Evolutionary conservation across 345 rosid genomes (phyloP), one percentile per base, ranked within the genome.

Genomic region (Acer negundo): DNA sequence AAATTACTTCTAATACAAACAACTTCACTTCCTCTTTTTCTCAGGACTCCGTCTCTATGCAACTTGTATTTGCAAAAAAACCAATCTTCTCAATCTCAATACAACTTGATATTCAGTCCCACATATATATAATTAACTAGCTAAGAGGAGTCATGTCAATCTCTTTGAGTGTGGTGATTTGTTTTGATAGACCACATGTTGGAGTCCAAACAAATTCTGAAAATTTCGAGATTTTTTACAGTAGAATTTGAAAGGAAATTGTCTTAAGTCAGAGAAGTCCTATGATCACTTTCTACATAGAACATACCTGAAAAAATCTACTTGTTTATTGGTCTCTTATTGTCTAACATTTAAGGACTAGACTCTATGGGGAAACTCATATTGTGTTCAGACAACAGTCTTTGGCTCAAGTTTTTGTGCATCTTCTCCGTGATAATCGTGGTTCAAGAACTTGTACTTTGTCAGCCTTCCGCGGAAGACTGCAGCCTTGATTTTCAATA

Each of bases 401-500:
- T 46, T n/a, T 7, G 68, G 67, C 64, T 20, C 62, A 63, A 35
- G 58, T 51, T 53, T 58, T 5, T 80, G 49, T 76, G 38, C 69
- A 58, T 82, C 49, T 64, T 79, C 75, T 26, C 80, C 65, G 11
- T 79, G 56, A 67, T 82, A 40, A 66, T 6, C n/a, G 56, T 35
- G 0, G 17, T 62, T 35, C 2, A 28, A 13, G 70, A 55, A 20
- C 49, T 77, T 15, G 38, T 67, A 75, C 80, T 58, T 72, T 77
- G 84, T 66, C 78, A 75, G 70, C 61, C 80, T 69, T 7, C 77
- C 9, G 67, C 22, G 10, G 4, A 19, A 62, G 63, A 15, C 20
- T 82, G 91, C 76, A 70, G 24, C 74, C 81, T 85, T 7, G 75
- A 79, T 58, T 67, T 80, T 42, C 35, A 75, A 2, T 58, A 59